These are phyloP conservation scores for Colletotrichum caudatum DNA, from an alignment of 2,329 filamentous ascomycete genomes.

Conservation along the genomic window DNA sequence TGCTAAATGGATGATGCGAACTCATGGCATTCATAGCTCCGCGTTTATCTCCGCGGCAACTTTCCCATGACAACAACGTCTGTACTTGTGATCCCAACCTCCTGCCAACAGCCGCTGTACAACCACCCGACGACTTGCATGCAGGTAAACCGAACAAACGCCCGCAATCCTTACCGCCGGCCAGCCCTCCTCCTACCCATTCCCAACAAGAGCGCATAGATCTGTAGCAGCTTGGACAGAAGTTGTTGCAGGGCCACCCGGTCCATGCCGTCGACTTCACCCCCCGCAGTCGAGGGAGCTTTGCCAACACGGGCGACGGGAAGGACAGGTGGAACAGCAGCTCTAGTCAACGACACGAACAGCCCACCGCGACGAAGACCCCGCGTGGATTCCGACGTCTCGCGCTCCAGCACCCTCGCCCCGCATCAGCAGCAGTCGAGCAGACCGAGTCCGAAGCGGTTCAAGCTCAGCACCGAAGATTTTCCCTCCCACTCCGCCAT, in stretches of 20 bases:
- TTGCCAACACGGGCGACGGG: conserved; percentile 42
- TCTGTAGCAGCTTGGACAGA: conserved; percentile 41
- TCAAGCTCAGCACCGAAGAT: conserved; percentile 37
- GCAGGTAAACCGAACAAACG: not conserved
- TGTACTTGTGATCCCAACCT: conserved; percentile 1
- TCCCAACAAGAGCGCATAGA: conserved; percentile 25
- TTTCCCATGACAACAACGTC: conserved; percentile 19
- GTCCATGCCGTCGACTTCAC: conserved; percentile 43
- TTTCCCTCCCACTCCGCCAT: conserved; percentile 28
- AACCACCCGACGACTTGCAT: conserved; percentile 13
- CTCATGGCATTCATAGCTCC: conserved; percentile 36
- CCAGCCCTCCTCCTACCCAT: not conserved
- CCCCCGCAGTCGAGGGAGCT: conserved; percentile 41
- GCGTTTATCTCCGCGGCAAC: conserved; percentile 39
- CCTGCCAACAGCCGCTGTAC: conserved; percentile 10
- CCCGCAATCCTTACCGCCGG: not conserved
- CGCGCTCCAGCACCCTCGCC: conserved; percentile 44
- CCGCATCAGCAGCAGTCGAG: conserved; percentile 37
- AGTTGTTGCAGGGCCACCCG: conserved; percentile 42
- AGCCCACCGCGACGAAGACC: conserved; percentile 55
- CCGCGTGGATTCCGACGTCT: conserved; percentile 52
- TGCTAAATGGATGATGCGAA: conserved; percentile 41
- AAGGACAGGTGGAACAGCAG: conserved; percentile 32
- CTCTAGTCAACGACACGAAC: conserved; percentile 44
- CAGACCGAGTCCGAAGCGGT: conserved; percentile 41